Evolutionary conservation across 805 yeast species (phyloP), one percentile per base, ranked within the genome.

Genomic region (Suhomyces prunicola): DNA sequence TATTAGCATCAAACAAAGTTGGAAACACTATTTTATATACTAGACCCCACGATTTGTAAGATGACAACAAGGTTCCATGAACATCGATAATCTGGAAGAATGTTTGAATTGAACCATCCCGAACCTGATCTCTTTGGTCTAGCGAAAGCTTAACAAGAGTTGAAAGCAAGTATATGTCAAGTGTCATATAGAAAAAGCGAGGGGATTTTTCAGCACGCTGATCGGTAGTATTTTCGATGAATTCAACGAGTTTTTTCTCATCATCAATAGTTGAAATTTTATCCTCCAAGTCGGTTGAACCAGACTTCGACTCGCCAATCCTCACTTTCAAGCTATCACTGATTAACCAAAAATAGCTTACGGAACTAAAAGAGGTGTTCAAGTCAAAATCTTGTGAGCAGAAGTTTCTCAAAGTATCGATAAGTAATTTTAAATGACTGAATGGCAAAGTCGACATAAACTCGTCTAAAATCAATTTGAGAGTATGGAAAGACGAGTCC

Each of bases 61-160:
- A 42, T 13, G 55, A 39, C 26, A 52, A 48, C n/a, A 55, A 45
- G 6, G 27, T 53, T 53, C 67, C 69, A 15, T 65, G 65, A 5
- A 58, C 63, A 24, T 66, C 68, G 6, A 66, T 53, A 27, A 93
- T 85, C 57, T 92, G 82, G 69, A 90, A 90, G 58, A 92, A 85
- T 0, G 97, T 93, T 64, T 91, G 96, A 13, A 90, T 80, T 0
- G 97, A 85, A 2, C 97, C 97, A 61, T 90, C 91, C 55, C 96
- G 79, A 0, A 93, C 96, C 60, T 91, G 96, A 1, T 85, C 79
- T 51, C 96, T 78, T 2, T 76, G 62, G 58, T 88, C 96, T 26
- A 72, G 65, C 0, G 92, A 80, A 23, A 90, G 79, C 22, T 78
- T 76, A 0, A 90, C 84, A 36, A 93, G 68, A 31, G 82, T 78